phyloP scores from a whole-genome alignment of 2,329 filamentous ascomycete genomes.

The Fusarium mexicanum region DNA sequence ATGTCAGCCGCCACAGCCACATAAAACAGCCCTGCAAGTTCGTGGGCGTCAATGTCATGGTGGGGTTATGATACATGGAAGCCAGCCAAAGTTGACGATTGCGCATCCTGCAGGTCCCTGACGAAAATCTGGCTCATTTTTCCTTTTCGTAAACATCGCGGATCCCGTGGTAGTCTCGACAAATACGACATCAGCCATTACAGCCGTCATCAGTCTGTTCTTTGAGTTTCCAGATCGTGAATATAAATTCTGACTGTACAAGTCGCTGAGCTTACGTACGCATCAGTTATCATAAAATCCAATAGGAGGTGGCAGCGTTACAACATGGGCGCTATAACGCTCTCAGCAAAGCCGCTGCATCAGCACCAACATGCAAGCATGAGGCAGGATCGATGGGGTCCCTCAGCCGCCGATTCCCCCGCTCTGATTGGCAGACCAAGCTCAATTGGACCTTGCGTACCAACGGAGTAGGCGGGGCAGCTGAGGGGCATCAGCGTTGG shows the following conservation, averaged over 20 bases:
- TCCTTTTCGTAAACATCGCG: background rate
- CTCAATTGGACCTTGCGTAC: constrained; percentile 20
- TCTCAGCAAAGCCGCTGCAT: constrained; percentile 24
- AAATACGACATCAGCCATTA: background rate
- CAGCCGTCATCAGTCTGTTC: background rate
- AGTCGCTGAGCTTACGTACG: constrained; percentile 21
- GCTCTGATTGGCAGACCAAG: constrained; percentile 27
- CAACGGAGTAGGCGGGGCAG: constrained; percentile 40
- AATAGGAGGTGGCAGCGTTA: constrained; percentile 38
- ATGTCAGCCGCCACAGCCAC: constrained; percentile 42
- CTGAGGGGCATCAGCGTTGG: constrained; percentile 40
- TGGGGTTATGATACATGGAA: constrained; percentile 15
- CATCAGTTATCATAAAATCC: constrained; percentile 16
- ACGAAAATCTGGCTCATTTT: background rate
- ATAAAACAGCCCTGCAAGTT: constrained; percentile 7
- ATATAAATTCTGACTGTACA: background rate
- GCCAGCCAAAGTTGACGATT: constrained; percentile 10
- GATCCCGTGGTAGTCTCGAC: background rate
- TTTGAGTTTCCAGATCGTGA: background rate
- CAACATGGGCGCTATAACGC: constrained; percentile 34
- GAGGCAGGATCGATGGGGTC: constrained; percentile 21
- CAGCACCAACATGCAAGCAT: constrained; percentile 27
- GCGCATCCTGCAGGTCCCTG: constrained; percentile 19
- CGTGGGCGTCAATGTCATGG: background rate
- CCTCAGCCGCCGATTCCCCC: constrained; percentile 9